Conservation (phyloP, 345 rosid species). For the Boechera stricta region DNA sequence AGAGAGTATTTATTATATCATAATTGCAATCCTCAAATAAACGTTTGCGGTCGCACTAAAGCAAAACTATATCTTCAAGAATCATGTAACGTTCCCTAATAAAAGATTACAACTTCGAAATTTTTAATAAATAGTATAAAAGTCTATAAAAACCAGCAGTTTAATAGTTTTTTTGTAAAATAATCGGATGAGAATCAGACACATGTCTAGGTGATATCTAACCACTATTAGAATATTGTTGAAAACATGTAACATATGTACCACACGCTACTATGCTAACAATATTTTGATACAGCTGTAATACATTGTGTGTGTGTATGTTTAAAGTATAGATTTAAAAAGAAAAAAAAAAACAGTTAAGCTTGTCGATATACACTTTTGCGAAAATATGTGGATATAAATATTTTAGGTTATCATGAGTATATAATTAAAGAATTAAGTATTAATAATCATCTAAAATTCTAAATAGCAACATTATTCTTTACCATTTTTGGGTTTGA, state of each 20-base stretch:
- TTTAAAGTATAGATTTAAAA: not conserved
- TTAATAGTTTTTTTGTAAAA: not conserved
- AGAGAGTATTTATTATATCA: not conserved
- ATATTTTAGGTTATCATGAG: not conserved
- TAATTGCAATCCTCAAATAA: conserved; percentile 15
- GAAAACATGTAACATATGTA: conserved; percentile 32
- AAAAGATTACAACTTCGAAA: not conserved
- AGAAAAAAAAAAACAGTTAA: not conserved
- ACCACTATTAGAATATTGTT: conserved; percentile 32
- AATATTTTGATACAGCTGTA: conserved; percentile 23
- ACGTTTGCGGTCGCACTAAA: conserved; percentile 26
- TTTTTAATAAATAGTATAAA: not conserved
- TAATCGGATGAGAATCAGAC: conserved; percentile 17
- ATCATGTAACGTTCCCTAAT: not conserved
- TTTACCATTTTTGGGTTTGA: conserved; percentile 35
- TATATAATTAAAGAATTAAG: not conserved
- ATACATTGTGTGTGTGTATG: not conserved
- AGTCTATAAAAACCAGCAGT: not conserved
- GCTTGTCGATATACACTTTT: not conserved
- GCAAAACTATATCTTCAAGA: conserved; percentile 17
- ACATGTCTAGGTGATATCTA: conserved; percentile 29
- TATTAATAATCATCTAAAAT: not conserved
- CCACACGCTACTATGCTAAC: conserved; percentile 28
- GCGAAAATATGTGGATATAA: not conserved
- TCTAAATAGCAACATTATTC: conserved; percentile 15